Evolutionary conservation across 2,329 filamentous ascomycete genomes (phyloP).

Genomic region (Xylaria sp.): DNA sequence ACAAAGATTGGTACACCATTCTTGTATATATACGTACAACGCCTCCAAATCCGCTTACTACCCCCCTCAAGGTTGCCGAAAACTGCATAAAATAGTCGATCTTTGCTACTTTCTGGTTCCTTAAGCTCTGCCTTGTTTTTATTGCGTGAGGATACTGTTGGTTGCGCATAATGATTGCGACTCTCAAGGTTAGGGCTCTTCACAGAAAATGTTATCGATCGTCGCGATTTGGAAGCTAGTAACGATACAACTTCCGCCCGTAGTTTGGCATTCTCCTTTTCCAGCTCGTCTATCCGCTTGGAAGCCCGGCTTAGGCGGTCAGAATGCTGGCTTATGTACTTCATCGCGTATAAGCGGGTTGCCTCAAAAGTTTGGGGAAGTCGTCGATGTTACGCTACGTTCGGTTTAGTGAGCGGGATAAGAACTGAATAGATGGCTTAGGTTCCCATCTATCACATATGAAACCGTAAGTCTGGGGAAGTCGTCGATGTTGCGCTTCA

Average conservation of each 20-base stretch:
- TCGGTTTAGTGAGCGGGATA: no score
- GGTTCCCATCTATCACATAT: no score
- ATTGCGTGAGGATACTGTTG: background rate
- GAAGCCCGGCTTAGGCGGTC: background rate
- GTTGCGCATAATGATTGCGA: background rate
- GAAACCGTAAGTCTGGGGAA: no score
- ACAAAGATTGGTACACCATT: background rate
- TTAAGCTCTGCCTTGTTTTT: background rate
- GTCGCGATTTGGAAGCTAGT: background rate
- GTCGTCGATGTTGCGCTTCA: no score
- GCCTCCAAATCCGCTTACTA: no score
- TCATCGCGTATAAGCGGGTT: background rate
- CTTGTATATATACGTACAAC: background rate
- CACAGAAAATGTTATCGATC: background rate
- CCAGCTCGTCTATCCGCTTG: background rate
- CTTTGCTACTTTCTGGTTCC: background rate
- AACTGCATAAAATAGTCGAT: background rate
- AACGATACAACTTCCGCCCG: background rate
- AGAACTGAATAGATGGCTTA: no score
- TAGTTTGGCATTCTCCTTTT: background rate
- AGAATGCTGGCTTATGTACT: slow-evolving; percentile 5
- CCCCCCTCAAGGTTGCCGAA: background rate
- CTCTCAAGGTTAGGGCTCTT: background rate
- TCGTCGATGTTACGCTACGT: no score
- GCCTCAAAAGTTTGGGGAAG: no score